phyloP scores from a whole-genome alignment of 139 green algal genomes.

The Edaphochlamys debaryana region DNA sequence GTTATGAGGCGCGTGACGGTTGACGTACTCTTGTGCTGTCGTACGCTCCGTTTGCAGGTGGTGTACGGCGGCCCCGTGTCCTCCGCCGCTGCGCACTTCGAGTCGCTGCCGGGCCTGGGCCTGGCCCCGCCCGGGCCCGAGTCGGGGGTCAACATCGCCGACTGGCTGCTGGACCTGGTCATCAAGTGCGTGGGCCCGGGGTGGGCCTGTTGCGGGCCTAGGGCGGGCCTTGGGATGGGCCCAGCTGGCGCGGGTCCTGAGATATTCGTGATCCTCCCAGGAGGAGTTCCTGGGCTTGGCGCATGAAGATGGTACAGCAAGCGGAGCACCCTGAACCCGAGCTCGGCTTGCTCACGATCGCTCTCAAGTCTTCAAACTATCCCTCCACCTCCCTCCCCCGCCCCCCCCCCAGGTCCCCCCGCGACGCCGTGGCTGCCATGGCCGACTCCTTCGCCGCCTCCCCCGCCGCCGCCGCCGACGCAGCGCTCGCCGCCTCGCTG shows the following conservation, averaged over 20 bases:
- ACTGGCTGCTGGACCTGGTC: slow-evolving; percentile 80
- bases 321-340: no score
- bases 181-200: slow-evolving; percentile 52
- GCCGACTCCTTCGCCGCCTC: slow-evolving; percentile 49
- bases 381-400: not conserved
- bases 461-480: slow-evolving; percentile 10
- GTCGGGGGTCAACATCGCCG: slow-evolving; percentile 63
- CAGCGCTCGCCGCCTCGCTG: slow-evolving; percentile 30
- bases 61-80: slow-evolving; percentile 53
- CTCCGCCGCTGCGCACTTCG: slow-evolving; percentile 52
- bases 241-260: no score
- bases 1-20: no score
- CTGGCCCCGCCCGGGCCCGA: slow-evolving; percentile 11
- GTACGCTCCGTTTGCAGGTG: not conserved
- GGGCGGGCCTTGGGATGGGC: no score
- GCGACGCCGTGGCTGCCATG: slow-evolving; percentile 51
- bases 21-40: no score
- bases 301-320: no score
- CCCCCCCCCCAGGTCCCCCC: slow-evolving; percentile 18
- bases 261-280: no score
- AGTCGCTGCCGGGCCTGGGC: slow-evolving; percentile 17
- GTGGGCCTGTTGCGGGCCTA: not conserved
- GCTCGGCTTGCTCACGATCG: no score
- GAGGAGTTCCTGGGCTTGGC: no score
- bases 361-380: no score